These are phyloP conservation scores for Sporothrix inflata DNA, from an alignment of 2,329 filamentous ascomycete species.

Conservation along the genomic window DNA sequence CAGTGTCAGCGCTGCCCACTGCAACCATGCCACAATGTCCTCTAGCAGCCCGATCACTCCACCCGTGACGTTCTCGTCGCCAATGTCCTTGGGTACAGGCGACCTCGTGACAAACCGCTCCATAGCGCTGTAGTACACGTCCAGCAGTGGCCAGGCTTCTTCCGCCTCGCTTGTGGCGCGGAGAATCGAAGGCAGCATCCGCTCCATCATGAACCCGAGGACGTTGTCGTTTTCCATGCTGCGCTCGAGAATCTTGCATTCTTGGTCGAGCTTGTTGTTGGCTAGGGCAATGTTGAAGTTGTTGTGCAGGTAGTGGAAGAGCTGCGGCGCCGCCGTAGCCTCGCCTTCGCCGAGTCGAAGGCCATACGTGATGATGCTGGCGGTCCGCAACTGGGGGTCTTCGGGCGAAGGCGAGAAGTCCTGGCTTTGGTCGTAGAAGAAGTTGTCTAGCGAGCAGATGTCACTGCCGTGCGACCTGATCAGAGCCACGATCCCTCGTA, in stretches of 20 bases:
- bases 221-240: conserved; percentile 54
- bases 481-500: conserved; percentile 55
- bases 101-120: conserved; percentile 42
- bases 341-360: conserved; percentile 59
- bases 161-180: conserved; percentile 42
- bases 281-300: conserved; percentile 60
- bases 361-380: conserved; percentile 59
- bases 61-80: conserved; percentile 41
- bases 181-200: conserved; percentile 60
- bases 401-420: conserved; percentile 60
- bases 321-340: conserved; percentile 48
- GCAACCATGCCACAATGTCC: conserved; percentile 37
- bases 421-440: conserved; percentile 59
- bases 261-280: conserved; percentile 52
- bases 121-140: conserved; percentile 54
- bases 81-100: conserved; percentile 45
- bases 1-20: conserved; percentile 15
- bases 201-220: conserved; percentile 52
- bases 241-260: conserved; percentile 50
- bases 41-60: conserved; percentile 41
- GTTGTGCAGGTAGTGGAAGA: conserved; percentile 62
- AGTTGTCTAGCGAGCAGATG: conserved; percentile 57
- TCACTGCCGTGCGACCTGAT: conserved; percentile 59
- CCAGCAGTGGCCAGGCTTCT: conserved; percentile 53
- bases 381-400: conserved; percentile 60